Conservation (phyloP, 306 rosid species). For the Cicer yamashitae region DNA sequence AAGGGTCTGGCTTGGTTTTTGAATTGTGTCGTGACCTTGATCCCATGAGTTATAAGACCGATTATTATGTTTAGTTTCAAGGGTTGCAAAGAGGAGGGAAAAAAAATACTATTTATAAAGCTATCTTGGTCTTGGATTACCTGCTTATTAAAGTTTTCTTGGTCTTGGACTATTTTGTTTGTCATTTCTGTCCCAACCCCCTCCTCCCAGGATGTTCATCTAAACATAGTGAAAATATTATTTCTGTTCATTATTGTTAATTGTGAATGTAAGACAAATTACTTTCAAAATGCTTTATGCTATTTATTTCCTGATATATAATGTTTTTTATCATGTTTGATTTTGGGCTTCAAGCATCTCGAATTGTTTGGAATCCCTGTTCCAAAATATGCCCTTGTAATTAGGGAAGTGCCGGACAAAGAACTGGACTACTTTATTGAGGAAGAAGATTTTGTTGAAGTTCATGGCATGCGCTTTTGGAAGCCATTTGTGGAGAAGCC, state of each 20-base stretch:
- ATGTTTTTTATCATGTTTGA: slow-evolving; percentile 43
- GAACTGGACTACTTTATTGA: slow-evolving; percentile 84
- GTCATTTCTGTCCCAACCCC: slow-evolving; percentile 24
- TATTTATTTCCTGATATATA: slow-evolving; percentile 38
- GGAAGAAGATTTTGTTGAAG: slow-evolving; percentile 98
- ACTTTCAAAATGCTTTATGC: slow-evolving; percentile 30
- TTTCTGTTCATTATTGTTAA: slow-evolving; percentile 24
- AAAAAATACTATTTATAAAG: not conserved
- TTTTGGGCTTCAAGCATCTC: slow-evolving; percentile 71
- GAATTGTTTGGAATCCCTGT: slow-evolving; percentile 82
- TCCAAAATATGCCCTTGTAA: slow-evolving; percentile 96
- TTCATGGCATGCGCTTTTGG: slow-evolving; percentile 81
- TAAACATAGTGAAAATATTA: slow-evolving; percentile 20
- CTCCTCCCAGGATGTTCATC: not conserved
- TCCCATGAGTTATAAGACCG: slow-evolving; percentile 28
- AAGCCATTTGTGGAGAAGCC: slow-evolving; percentile 99
- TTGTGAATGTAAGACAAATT: slow-evolving; percentile 29
- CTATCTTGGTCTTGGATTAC: slow-evolving; percentile 17
- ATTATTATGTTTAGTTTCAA: slow-evolving; percentile 32
- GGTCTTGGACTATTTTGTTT: slow-evolving; percentile 27
- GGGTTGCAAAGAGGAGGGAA: not conserved
- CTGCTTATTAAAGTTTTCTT: slow-evolving; percentile 28
- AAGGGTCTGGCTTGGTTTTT: slow-evolving; percentile 22
- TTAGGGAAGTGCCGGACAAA: slow-evolving; percentile 78
- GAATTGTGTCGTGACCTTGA: slow-evolving; percentile 16